Conservation (phyloP, 2,329 filamentous ascomycete genomes). For the Aureobasidium sp. region DNA sequence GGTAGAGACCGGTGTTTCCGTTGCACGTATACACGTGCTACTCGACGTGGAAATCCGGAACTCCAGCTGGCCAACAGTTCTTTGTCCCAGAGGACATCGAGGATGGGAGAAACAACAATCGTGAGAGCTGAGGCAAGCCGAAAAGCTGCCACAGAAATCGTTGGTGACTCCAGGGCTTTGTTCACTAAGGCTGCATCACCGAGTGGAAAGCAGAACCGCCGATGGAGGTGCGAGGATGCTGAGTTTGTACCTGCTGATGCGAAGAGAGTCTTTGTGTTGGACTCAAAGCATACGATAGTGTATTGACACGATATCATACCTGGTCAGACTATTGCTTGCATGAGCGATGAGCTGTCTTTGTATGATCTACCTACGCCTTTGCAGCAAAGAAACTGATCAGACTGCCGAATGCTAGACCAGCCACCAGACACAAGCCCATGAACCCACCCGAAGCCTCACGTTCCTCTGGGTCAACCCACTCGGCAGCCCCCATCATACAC, state of each 20-base stretch:
- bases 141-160: background rate
- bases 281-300: background rate
- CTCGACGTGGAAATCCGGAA: background rate
- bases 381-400: slow-evolving; percentile 74
- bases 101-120: background rate
- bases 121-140: background rate
- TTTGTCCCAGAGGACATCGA: background rate
- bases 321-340: background rate
- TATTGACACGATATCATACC: background rate
- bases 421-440: slow-evolving; percentile 86
- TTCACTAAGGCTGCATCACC: background rate
- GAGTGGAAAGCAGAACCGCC: background rate
- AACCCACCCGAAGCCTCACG: slow-evolving; percentile 84
- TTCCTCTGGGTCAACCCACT: slow-evolving; percentile 75
- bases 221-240: background rate
- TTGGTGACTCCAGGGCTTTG: background rate
- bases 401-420: slow-evolving; percentile 76
- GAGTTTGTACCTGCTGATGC: background rate
- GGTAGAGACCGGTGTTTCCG: background rate
- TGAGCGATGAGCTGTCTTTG: background rate
- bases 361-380: slow-evolving; percentile 15
- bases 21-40: background rate
- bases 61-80: background rate
- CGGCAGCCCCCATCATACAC: slow-evolving; percentile 83
- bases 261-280: background rate